These are phyloP conservation scores for Penstemon newberryi DNA, from an alignment of 257 asterid species.

Conservation along the genomic window DNA sequence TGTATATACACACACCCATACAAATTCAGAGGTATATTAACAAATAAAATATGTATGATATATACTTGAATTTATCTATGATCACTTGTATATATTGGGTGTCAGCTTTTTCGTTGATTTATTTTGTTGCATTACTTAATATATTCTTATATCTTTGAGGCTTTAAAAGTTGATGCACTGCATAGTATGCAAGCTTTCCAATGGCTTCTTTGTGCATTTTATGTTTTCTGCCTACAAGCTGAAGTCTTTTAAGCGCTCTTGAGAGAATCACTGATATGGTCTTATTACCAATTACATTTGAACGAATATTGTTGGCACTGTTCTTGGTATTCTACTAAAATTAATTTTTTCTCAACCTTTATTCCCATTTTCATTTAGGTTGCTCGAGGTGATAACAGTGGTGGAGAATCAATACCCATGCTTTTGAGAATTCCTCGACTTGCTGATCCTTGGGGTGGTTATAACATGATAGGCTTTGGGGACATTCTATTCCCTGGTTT, in stretches of 20 bases:
- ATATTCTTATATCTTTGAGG: neutral
- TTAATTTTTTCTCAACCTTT: neutral
- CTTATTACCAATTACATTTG: conserved; percentile 13
- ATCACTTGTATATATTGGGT: neutral
- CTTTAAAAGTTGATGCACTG: conserved; percentile 17
- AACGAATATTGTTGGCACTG: neutral
- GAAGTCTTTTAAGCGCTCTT: neutral
- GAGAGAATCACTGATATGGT: conserved; percentile 19
- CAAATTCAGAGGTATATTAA: no score
- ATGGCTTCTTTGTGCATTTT: conserved; percentile 12
- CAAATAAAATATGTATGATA: no score
- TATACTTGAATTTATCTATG: no score
- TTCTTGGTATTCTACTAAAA: conserved; percentile 16
- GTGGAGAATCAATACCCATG: conserved; percentile 99
- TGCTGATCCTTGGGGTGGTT: conserved; percentile 90
- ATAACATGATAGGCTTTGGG: conserved; percentile 97
- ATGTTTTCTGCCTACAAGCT: neutral
- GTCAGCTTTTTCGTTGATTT: neutral
- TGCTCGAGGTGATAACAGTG: conserved; percentile 82
- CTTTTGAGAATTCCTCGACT: conserved; percentile 89
- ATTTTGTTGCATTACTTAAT: neutral
- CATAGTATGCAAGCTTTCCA: conserved; percentile 2
- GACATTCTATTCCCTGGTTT: conserved; percentile 94
- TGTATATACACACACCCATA: no score
- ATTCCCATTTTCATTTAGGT: conserved; percentile 51